A percentile compares a stretch with the other conserved stretches of the same genome.
Conservation (phyloP, 805 yeast genomes). For the Candida andamanensis region DNA sequence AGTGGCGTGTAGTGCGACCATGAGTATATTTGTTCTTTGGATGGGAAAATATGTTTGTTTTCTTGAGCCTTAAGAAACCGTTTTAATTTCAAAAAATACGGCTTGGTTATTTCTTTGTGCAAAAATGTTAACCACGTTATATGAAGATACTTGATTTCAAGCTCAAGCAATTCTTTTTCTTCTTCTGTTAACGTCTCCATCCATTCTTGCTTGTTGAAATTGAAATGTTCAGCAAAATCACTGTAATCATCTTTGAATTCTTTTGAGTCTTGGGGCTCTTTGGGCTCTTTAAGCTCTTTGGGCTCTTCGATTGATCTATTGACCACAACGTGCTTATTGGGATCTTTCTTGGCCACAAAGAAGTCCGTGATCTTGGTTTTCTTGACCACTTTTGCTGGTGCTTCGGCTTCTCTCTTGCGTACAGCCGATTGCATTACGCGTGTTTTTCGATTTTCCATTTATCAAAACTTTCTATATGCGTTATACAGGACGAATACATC, state of each 20-base stretch:
- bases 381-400: constrained; percentile 1
- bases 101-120: constrained; percentile 70
- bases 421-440: too few relatives aligned
- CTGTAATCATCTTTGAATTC: constrained; percentile 6
- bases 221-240: constrained; percentile 12
- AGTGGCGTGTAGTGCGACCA: constrained; percentile 89
- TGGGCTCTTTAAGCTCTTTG: too few relatives aligned
- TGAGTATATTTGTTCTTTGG: constrained; percentile 69
- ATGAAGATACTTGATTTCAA: constrained; percentile 70
- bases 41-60: constrained; percentile 67
- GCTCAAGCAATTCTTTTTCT: constrained; percentile 45
- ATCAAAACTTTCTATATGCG: too few relatives aligned
- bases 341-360: constrained; percentile 7
- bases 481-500: too few relatives aligned
- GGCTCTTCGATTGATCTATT: too few relatives aligned
- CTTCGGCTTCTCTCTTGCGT: too few relatives aligned
- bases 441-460: too few relatives aligned
- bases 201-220: constrained; percentile 53
- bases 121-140: constrained; percentile 73
- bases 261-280: too few relatives aligned
- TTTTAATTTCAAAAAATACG: constrained; percentile 75
- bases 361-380: constrained; percentile 13
- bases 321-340: too few relatives aligned
- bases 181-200: constrained; percentile 42
- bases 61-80: constrained; percentile 48